Evolutionary conservation across 306 rosid species (phyloP), one percentile per base, ranked within the genome.

Genomic region (Trifolium repens): DNA sequence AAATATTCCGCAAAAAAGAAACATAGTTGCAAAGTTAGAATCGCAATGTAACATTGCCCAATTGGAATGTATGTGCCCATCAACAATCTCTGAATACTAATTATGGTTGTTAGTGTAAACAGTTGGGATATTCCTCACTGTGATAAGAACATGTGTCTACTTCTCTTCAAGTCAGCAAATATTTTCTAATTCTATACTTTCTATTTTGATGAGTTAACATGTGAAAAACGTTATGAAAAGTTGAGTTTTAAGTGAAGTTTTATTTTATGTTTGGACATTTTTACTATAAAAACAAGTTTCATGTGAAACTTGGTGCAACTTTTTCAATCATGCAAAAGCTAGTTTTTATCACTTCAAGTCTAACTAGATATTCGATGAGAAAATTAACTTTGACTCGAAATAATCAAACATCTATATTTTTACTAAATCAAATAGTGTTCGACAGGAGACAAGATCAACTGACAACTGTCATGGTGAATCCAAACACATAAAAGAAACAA

Each of bases 1-100:
- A 67, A 27, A 67, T 55, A 40, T 43, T 24, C 60, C 43, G 27
- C 60, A 30, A 30, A 76, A 39, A 30, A 27, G 39, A 50, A 76
- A 11, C 67, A 27, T 37, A 27, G 59, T 27, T 54, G 26, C 12
- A 22, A 52, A 69, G 35, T 15, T 49, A 60, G 11, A 61, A 70
- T 70, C 8, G 49, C 57, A 68, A 46, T 8, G 15, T 9, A 2
- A 69, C 44, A 67, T 30, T 11, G 19, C 8, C 32, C 46, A 46
- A 26, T 9, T 9, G 53, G 24, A 75, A 68, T 42, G 12, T 42
- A 2, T 9, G 12, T 9, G 4, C 42, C 5, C 15, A 50, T 22
- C 27, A 55, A 55, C 30, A 59, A 62, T 40, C 52, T 49, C 43
- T 16, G 3, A 24, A 64, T 49, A 47, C 50, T 47, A 65, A 14